These are phyloP conservation scores for Penicillium cinerascens DNA, from an alignment of 495 filamentous ascomycete genomes.

Conservation along the genomic window DNA sequence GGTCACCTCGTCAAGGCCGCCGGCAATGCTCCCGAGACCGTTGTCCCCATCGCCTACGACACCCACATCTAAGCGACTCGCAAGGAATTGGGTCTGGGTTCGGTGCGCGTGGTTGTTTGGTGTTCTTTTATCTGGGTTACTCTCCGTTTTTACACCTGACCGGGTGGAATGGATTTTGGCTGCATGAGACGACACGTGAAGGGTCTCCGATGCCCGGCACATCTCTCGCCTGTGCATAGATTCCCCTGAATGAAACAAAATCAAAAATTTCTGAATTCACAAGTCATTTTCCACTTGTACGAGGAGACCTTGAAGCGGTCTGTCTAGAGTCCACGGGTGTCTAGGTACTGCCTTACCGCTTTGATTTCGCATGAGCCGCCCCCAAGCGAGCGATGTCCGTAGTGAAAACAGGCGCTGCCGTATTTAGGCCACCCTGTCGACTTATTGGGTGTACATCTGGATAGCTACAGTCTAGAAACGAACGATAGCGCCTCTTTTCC, in stretches of 20 bases:
- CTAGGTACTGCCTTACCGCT: not conserved
- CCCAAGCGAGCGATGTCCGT: not conserved
- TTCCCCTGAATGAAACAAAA: slow-evolving; percentile 52
- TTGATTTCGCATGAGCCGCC: no score
- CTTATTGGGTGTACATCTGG: not conserved
- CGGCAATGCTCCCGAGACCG: slow-evolving; percentile 82
- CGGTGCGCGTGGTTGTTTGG: slow-evolving; percentile 43
- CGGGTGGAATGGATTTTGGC: slow-evolving; percentile 34
- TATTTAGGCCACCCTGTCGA: not conserved
- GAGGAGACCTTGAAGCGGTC: not conserved
- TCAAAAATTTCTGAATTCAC: slow-evolving; percentile 41
- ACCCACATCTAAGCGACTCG: slow-evolving; percentile 81
- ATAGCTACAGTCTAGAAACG: not conserved
- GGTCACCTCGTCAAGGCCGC: slow-evolving; percentile 70
- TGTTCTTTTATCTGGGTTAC: slow-evolving; percentile 42
- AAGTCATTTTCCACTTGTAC: not conserved
- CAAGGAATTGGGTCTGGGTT: slow-evolving; percentile 28
- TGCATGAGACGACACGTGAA: slow-evolving; percentile 45
- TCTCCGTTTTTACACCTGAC: slow-evolving; percentile 25
- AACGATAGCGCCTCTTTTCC: not conserved
- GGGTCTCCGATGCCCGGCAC: slow-evolving; percentile 42
- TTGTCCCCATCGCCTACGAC: slow-evolving; percentile 91
- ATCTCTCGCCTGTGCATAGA: slow-evolving; percentile 48
- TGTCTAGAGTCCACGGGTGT: not conserved
- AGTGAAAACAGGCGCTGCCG: not conserved